Conservation (phyloP, 2,329 filamentous ascomycete genomes). For the Fusarium zealandicum region DNA sequence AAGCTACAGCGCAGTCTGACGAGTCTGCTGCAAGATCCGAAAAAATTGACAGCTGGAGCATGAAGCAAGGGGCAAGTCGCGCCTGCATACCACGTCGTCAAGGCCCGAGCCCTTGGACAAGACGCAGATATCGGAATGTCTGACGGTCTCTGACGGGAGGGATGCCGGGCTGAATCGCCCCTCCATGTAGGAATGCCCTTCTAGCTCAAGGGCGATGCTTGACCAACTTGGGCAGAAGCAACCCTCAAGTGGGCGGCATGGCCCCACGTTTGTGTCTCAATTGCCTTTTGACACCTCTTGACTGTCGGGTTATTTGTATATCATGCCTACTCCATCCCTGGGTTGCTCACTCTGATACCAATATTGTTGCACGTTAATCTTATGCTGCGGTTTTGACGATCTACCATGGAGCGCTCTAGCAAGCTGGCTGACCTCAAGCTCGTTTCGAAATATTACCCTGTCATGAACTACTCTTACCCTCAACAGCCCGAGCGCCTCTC, state of each 20-base stretch:
- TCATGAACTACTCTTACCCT: slow-evolving; percentile 53
- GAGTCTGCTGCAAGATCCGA: slow-evolving; percentile 20
- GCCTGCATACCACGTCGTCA: slow-evolving; percentile 35
- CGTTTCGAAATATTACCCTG: slow-evolving; percentile 50
- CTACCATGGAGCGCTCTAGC: slow-evolving; percentile 48
- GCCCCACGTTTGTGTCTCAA: slow-evolving; percentile 40
- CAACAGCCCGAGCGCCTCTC: slow-evolving; percentile 38
- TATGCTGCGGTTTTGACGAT: slow-evolving; percentile 25
- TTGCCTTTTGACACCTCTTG: slow-evolving; percentile 29
- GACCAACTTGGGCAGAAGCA: slow-evolving; percentile 31
- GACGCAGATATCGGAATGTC: slow-evolving; percentile 32
- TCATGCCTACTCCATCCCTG: slow-evolving; percentile 42
- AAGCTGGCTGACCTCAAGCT: slow-evolving; percentile 50
- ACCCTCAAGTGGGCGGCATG: slow-evolving; percentile 30
- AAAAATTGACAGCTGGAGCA: slow-evolving; percentile 8
- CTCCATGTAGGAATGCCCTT: slow-evolving; percentile 43
- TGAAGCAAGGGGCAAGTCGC: slow-evolving; percentile 37
- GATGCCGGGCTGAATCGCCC: slow-evolving; percentile 34
- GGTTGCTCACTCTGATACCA: slow-evolving; percentile 25
- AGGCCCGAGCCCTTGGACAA: slow-evolving; percentile 29
- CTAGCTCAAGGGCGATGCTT: slow-evolving; percentile 36
- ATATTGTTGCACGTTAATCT: slow-evolving; percentile 38
- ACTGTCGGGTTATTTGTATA: slow-evolving; percentile 40
- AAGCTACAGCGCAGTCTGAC: slow-evolving; percentile 5
- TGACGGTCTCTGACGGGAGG: slow-evolving; percentile 30